Base-by-base conservation (phyloP, 345 rosid species). In the Heritiera fomes region DNA sequence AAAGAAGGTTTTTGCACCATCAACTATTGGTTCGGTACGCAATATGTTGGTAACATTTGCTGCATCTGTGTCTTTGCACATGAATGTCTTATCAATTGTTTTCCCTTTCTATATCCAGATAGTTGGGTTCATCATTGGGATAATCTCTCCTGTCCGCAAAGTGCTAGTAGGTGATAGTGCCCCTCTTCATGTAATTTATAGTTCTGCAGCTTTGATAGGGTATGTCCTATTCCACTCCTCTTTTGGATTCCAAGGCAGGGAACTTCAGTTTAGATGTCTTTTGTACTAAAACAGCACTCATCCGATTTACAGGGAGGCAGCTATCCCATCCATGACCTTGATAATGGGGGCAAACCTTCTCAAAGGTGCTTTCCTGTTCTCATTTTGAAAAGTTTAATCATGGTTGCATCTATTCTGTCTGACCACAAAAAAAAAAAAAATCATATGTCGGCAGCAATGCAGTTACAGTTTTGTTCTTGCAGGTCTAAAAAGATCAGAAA, bases 21-120 rank as follows among this genome's bases (percentile, higher is more conserved):
- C 92, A 6, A 89, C 94, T 17, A 61, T 80, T 59, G 94, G 81
- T 80, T 85, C 88, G 83, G 97, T 92, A 82, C 55, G 85, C 18
- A 11, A 11, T 28, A 4, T 0, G 75, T 58, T 38, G 17, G 32
- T 34, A 15, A 30, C 60, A 71, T 59, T 61, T 14, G 41, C 62
- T 66, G 62, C 50, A 59, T 43, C 49, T 30, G 47, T 68, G 7
- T 28, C 23, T 49, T 13, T 23, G 17, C 40, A 20, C 8, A 5
- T 62, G 52, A 32, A 43, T 59, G 28, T 18, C 56, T 70, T 13
- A 28, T 15, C 40, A 13, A 23, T 23, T 4, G 6, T 0, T 17
- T 10, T 73, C 53, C 8, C 20, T 20, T 72, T 20, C 45, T 71
- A 45, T 9, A 15, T 72, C 55, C 46, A 89, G 92, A 71, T 84